Evolutionary conservation across 2,329 filamentous ascomycete species (phyloP), one percentile per base, ranked within the genome.

Genomic region (Neurospora crassa): DNA sequence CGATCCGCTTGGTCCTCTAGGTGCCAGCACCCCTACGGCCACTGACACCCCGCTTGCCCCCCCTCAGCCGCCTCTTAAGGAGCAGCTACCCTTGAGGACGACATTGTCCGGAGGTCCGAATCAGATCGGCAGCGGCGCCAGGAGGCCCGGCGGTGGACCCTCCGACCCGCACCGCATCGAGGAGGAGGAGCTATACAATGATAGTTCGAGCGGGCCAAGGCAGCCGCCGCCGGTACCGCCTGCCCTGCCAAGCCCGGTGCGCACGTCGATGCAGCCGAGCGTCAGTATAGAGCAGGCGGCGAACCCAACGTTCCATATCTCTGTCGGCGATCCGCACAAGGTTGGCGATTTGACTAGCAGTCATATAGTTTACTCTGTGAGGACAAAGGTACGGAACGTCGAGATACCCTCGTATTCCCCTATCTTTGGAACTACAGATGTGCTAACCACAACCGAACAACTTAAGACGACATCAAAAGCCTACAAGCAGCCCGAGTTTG

Each of bases 261-360:
- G 83, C 76, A 84, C 81, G 79, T 86, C 82, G 78, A 88, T 79
- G 75, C 89, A 84, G 78, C 94, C 94, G 20, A 97, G 94, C 79
- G 89, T 97, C 75, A 96, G 92, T 80, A 84, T 98, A 71, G 95
- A 98, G 81, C 92, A 97, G 83, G 96, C 96, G 67, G 91, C 95
- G 40, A 97, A 97, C 82, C 96, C 96, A 5, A 91, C 85, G 59
- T 99, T 98, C 81, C 85, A 92, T 68, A 98, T 99, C 77, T 90
- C 87, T 2, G 96, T 99, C 29, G 96, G 96, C 71, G 96, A 99
- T 82, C 96, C 96, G 70, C 94, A 97, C 82, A 99, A 98, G 84
- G 95, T 99, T 75, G 96, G 96, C 72, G 96, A 98, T 81, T 82
- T 98, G 80, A 97, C 96, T 10, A 97, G 92, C 81, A 97, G 94